phyloP scores from a whole-genome alignment of 1,284 basidiomycete species.

The Stereum hirsutum region DNA sequence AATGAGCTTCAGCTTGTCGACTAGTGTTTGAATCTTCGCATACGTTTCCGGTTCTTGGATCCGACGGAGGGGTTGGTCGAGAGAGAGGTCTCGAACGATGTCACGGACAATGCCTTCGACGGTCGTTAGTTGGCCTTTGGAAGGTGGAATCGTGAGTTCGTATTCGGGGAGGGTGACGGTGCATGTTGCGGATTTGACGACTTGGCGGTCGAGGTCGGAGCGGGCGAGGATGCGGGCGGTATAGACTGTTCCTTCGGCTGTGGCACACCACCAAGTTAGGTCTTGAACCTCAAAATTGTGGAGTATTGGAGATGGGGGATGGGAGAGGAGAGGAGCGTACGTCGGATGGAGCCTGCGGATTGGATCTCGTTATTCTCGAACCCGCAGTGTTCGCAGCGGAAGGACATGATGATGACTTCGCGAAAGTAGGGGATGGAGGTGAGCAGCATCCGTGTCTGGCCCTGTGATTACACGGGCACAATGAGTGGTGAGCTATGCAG shows the following conservation, averaged over 20 bases:
- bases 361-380: conserved; percentile 92
- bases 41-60: conserved; percentile 76
- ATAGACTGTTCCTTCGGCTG: conserved; percentile 67
- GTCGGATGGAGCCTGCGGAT: conserved; percentile 81
- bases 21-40: conserved; percentile 70
- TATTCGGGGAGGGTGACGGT: conserved; percentile 83
- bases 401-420: conserved; percentile 95
- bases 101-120: conserved; percentile 90
- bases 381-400: conserved; percentile 92
- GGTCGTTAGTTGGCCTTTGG: conserved; percentile 90
- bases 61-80: conserved; percentile 82
- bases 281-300: background rate
- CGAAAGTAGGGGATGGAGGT: conserved; percentile 96
- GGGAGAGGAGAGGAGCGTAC: conserved; percentile 33
- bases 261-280: background rate
- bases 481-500: conserved; percentile 14
- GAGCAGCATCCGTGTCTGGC: conserved; percentile 84
- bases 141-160: conserved; percentile 85
- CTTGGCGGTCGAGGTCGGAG: conserved; percentile 84
- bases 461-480: conserved; percentile 34
- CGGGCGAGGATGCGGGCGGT: conserved; percentile 74
- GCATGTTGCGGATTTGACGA: conserved; percentile 86
- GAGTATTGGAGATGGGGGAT: background rate
- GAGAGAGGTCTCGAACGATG: conserved; percentile 74
- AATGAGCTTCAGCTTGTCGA: conserved; percentile 61